Percentiles rank a stretch among this genome's conserved stretches.
phyloP scores from a whole-genome alignment of 306 rosid genomes.

The Vachellia collinsii region DNA sequence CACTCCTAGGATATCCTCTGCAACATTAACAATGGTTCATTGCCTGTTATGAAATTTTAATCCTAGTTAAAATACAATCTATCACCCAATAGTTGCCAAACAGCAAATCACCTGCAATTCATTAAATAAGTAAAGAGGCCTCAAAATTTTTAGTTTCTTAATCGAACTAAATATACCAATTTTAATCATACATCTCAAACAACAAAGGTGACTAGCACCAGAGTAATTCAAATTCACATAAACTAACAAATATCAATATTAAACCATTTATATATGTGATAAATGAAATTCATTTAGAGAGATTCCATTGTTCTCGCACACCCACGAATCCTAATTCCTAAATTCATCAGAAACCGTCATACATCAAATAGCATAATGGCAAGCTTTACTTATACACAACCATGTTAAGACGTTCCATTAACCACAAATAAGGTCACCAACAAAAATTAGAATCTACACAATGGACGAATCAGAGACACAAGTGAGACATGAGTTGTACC shows the following conservation, averaged over 20 bases:
- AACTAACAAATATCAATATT: not conserved
- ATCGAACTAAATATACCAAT: not conserved
- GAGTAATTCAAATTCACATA: not conserved
- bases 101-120: not conserved
- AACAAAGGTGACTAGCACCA: not conserved
- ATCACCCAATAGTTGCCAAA: slow-evolving; percentile 12
- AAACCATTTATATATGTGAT: not conserved
- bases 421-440: not conserved
- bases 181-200: not conserved
- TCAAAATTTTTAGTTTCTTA: not conserved
- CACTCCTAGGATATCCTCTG: slow-evolving; percentile 94
- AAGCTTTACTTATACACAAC: not conserved
- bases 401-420: not conserved
- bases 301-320: not conserved
- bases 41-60: slow-evolving; percentile 65
- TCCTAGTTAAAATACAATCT: slow-evolving; percentile 52
- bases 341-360: not conserved
- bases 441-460: not conserved
- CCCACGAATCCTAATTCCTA: not conserved
- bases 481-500: not conserved
- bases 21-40: slow-evolving; percentile 69
- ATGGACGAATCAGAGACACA: not conserved
- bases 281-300: not conserved
- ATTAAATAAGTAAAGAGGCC: slow-evolving; percentile 1
- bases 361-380: not conserved